A percentile compares a stretch with the other conserved stretches of the same genome.
Conservation (phyloP, 1,284 basidiomycete species). For the Ustanciosporium gigantosporum region DNA sequence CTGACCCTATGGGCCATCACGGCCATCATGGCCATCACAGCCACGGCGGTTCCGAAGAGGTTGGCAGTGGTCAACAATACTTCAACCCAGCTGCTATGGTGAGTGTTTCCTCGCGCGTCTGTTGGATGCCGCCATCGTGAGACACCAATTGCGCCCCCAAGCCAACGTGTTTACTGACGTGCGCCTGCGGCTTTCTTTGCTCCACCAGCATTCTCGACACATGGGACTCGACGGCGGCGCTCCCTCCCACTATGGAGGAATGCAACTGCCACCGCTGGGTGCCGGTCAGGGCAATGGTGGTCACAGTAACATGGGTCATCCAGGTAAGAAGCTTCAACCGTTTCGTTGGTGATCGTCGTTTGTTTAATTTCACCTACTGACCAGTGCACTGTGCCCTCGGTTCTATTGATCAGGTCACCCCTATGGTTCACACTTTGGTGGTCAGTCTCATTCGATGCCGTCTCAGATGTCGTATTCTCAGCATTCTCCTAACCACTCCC, state of each 20-base stretch:
- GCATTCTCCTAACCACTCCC: conserved; percentile 40
- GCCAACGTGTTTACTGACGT: no score
- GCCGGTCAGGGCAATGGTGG: conserved; percentile 39
- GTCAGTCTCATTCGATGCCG: conserved; percentile 37
- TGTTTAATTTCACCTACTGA: no score
- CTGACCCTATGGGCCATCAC: conserved; percentile 35
- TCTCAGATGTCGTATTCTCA: conserved; percentile 42
- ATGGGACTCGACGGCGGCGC: conserved; percentile 31
- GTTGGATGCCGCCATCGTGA: no score
- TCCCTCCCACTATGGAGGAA: conserved; percentile 39
- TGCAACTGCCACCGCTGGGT: conserved; percentile 42
- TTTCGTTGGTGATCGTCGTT: no score
- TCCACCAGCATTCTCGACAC: conserved; percentile 29
- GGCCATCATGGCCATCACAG: conserved; percentile 32
- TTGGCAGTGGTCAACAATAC: conserved; percentile 26
- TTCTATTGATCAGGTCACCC: conserved; percentile 17
- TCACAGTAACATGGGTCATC: conserved; percentile 34
- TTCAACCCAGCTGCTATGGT: conserved; percentile 47
- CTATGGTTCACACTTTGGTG: conserved; percentile 26
- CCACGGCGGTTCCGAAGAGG: conserved; percentile 35
- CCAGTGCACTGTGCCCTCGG: no score
- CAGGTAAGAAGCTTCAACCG: background rate
- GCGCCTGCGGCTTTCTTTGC: no score
- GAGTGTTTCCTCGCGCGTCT: no score
- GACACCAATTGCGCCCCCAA: no score